These are phyloP conservation scores for Musa beccarii DNA, from an alignment of 176 grass and related monocot species.

Conservation along the genomic window DNA sequence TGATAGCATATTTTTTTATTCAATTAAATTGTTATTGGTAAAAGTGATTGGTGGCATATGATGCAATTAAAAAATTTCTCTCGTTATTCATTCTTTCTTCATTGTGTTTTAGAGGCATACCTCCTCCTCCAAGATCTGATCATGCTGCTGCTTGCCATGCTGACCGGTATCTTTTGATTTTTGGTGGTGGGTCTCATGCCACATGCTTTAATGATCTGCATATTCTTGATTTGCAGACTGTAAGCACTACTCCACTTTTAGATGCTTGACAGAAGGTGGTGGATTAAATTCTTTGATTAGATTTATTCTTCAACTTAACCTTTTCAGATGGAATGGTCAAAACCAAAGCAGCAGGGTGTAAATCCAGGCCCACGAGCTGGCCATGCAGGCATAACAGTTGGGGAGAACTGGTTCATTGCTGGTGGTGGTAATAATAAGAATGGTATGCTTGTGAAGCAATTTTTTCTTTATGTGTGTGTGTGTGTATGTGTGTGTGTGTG, in stretches of 20 bases:
- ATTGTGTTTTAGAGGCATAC: slow-evolving; percentile 31
- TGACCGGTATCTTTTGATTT: slow-evolving; percentile 91
- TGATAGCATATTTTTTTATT: no score
- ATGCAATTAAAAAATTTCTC: no score
- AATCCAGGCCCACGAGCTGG: slow-evolving; percentile 73
- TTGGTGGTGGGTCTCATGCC: slow-evolving; percentile 92
- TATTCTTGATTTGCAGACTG: slow-evolving; percentile 89
- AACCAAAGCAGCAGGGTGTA: slow-evolving; percentile 45
- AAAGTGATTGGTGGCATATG: no score
- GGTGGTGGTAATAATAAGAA: slow-evolving; percentile 94
- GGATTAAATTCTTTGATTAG: slow-evolving; percentile 9
- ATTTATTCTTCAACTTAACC: background rate
- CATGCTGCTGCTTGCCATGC: slow-evolving; percentile 87
- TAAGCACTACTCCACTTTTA: slow-evolving; percentile 31
- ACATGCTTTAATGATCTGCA: slow-evolving; percentile 95
- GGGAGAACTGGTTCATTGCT: slow-evolving; percentile 91
- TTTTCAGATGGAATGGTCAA: slow-evolving; percentile 85
- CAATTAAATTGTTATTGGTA: background rate
- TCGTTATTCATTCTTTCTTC: background rate
- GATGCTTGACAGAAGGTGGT: background rate
- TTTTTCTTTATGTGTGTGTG: background rate
- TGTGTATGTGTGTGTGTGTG: no score
- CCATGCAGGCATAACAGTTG: slow-evolving; percentile 69
- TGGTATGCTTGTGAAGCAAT: slow-evolving; percentile 32
- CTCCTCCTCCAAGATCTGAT: slow-evolving; percentile 91